Base-by-base conservation (phyloP, 768 basidiomycete species). In the Hericium coralloides region DNA sequence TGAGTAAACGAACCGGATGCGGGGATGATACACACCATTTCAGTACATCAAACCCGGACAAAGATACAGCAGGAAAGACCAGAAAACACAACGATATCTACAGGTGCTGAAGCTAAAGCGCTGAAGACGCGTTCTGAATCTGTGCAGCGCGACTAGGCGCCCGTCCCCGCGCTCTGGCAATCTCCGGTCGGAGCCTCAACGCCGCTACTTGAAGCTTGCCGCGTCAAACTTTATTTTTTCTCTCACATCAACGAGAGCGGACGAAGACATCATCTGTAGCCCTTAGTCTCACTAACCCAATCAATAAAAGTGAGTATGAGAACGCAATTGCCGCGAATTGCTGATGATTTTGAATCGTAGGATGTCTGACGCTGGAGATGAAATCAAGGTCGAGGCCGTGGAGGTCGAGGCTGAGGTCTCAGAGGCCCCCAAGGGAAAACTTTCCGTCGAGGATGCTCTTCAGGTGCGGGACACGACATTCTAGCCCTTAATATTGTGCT, bases 351-450 rank as follows among this genome's bases (percentile, higher is more conserved):
- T 50, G 39, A 25, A 64, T 53, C 53, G 43, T 62, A 86, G 81
- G 80, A 93, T 93, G 90, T 93, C 90, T 89, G 89, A 93, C 88
- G 90, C 90, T 90, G 90, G 89, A 91, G 90, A 93, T 90, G 89
- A 89, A 75, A 85, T 88, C 75, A 74, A 80, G 72, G 82, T 91
- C 69, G 89, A 91, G 48, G 80, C 76, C 65, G 69, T 74, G 55
- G 68, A 70, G 47, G 81, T 79, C 62, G 81, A 82, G 71, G 88
- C 88, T 70, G 89, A 93, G 74, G 92, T 92, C 64, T 72, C 87
- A 48, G 91, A 92, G 68, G 91, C 89, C 25, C 94, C 95, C 68
- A 95, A 92, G 78, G 94, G 93, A 63, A 95, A 95, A 78, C 79
- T 98, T 70, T 84, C 88, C 59, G 91, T 98, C 64, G 95, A 99